Percentiles rank a stretch among this genome's conserved stretches.
These are phyloP conservation scores for Aechmea fasciata DNA, from an alignment of 176 grass and related monocot species.

Conservation along the genomic window DNA sequence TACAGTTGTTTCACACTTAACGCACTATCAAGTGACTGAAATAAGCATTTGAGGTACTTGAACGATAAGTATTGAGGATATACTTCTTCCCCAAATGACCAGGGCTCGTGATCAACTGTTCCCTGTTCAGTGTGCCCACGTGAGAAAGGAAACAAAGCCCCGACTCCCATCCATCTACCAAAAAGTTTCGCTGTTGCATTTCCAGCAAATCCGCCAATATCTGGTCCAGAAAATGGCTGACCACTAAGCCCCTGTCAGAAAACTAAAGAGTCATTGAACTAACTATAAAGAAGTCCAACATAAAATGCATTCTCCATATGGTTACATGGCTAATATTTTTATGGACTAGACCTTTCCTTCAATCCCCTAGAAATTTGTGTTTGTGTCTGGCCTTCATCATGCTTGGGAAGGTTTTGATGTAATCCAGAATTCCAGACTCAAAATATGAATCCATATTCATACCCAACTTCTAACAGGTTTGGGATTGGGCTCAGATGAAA, in stretches of 20 bases:
- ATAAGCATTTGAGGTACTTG: neutral
- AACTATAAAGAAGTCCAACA: neutral
- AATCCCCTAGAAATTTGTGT: no score
- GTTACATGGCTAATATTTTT: no score
- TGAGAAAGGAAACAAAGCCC: slow-evolving; percentile 83
- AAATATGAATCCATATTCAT: neutral
- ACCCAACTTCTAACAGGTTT: no score
- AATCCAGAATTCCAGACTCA: neutral
- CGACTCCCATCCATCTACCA: slow-evolving; percentile 90
- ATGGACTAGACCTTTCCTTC: no score
- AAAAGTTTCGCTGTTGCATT: slow-evolving; percentile 92
- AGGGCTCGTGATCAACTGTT: slow-evolving; percentile 81
- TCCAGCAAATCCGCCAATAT: slow-evolving; percentile 93
- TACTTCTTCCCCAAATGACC: slow-evolving; percentile 96
- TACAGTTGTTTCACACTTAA: no score
- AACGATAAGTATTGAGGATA: slow-evolving; percentile 1
- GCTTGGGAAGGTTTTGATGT: no score
- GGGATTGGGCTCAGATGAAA: no score
- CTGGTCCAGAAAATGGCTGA: slow-evolving; percentile 85
- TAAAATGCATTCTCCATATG: no score
- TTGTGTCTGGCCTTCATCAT: no score
- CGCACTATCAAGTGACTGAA: no score
- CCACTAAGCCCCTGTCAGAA: slow-evolving; percentile 70
- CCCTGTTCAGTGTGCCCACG: slow-evolving; percentile 71
- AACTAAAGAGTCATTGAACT: neutral